A percentile compares a stretch with the other conserved stretches of the same genome.
Conservation (phyloP, 345 rosid genomes). For the Arabidopsis thaliana region DNA sequence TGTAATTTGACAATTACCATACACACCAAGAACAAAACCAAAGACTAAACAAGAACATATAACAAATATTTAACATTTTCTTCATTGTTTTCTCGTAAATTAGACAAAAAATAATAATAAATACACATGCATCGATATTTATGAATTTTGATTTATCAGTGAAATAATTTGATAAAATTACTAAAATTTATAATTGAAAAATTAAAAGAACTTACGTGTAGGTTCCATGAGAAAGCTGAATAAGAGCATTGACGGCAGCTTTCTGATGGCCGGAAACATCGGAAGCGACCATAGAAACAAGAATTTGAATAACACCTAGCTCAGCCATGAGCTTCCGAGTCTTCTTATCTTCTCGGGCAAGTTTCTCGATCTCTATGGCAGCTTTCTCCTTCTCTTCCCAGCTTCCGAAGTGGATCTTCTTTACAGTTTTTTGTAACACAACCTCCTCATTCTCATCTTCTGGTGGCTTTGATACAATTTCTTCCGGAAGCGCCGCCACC, state of each 20-base stretch:
- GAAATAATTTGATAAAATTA: background rate
- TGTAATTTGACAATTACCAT: slow-evolving; percentile 8
- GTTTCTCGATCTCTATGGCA: slow-evolving; percentile 62
- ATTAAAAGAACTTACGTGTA: slow-evolving; percentile 61
- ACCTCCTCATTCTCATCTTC: slow-evolving; percentile 47
- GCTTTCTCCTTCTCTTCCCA: slow-evolving; percentile 77
- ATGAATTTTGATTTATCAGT: background rate
- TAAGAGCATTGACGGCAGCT: slow-evolving; percentile 73
- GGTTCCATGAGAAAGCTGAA: slow-evolving; percentile 79
- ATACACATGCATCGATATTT: slow-evolving; percentile 13
- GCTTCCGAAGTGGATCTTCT: slow-evolving; percentile 82
- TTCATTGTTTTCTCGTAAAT: background rate
- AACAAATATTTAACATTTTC: background rate
- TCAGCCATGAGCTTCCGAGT: slow-evolving; percentile 74
- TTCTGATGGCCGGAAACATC: slow-evolving; percentile 52
- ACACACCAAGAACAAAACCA: background rate
- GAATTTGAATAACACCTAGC: slow-evolving; percentile 79
- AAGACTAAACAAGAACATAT: background rate
- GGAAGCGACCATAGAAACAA: slow-evolving; percentile 70
- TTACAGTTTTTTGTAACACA: slow-evolving; percentile 76
- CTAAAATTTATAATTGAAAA: background rate
- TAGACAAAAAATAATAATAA: background rate
- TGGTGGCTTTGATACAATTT: slow-evolving; percentile 11
- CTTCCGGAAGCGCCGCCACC: background rate
- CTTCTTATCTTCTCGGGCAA: slow-evolving; percentile 66